Conservation (phyloP, 805 yeast species). For the Metahyphopichia silvanorum region DNA sequence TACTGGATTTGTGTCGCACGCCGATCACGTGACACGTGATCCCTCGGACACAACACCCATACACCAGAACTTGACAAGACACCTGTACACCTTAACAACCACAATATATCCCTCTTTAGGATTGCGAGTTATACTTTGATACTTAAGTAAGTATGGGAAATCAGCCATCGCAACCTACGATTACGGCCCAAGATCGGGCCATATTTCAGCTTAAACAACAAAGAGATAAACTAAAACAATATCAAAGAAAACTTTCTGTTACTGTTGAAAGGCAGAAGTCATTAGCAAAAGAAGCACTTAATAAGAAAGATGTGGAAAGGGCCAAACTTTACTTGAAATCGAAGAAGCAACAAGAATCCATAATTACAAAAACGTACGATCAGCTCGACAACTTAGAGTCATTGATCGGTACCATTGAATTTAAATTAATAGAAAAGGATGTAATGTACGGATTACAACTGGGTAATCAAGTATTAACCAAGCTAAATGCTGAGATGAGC, state of each 20-base stretch:
- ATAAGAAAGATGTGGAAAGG: constrained; percentile 49
- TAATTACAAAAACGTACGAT: constrained; percentile 66
- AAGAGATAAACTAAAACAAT: constrained; percentile 77
- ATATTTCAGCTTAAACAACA: constrained; percentile 84
- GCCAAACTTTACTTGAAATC: constrained; percentile 71
- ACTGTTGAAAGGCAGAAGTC: constrained; percentile 61
- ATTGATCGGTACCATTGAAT: constrained; percentile 78
- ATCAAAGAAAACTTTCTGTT: constrained; percentile 55
- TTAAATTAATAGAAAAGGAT: constrained; percentile 84
- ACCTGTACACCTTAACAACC: too few relatives aligned
- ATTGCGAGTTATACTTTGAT: too few relatives aligned
- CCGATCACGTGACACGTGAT: too few relatives aligned
- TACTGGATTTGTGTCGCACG: too few relatives aligned
- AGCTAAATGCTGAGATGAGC: constrained; percentile 74
- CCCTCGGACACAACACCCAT: too few relatives aligned
- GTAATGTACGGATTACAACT: constrained; percentile 75
- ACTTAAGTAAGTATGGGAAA: too few relatives aligned
- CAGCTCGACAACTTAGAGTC: constrained; percentile 80
- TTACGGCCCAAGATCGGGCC: constrained; percentile 84
- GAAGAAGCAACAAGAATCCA: constrained; percentile 76
- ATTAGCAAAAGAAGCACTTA: constrained; percentile 56
- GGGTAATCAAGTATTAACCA: constrained; percentile 75
- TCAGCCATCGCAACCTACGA: constrained; percentile 48
- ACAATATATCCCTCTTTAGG: too few relatives aligned
- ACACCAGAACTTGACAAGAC: too few relatives aligned